phyloP scores from a whole-genome alignment of 73 alveolate species.

The Breviolum minutum region DNA sequence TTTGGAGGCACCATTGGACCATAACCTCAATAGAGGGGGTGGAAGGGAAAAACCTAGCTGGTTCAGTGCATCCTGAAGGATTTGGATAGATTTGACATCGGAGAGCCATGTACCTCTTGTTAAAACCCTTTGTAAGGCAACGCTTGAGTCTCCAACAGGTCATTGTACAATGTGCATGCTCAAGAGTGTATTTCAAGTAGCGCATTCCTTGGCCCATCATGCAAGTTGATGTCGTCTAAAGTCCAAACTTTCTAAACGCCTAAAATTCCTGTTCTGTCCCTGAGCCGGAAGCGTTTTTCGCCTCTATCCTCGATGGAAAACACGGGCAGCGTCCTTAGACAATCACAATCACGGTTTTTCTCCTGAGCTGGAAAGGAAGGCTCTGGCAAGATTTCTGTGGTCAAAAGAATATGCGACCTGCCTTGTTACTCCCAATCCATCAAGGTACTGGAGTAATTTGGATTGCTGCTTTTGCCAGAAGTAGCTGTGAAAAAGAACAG shows the following conservation, averaged over 20 bases:
- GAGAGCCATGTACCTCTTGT: slow-evolving; percentile 92
- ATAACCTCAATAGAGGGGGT: slow-evolving; percentile 1
- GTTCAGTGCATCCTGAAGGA: not conserved
- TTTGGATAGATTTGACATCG: not conserved
- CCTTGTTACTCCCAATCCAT: too few species aligned
- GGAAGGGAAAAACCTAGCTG: not conserved
- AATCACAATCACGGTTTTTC: not conserved
- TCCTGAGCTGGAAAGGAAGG: too few species aligned
- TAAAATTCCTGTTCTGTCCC: not conserved
- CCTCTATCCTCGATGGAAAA: slow-evolving; percentile 83
- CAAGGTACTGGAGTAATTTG: not conserved
- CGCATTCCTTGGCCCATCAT: slow-evolving; percentile 57
- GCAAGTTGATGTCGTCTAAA: not conserved
- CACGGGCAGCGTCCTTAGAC: slow-evolving; percentile 57
- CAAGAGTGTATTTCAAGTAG: slow-evolving; percentile 99
- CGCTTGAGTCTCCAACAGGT: slow-evolving; percentile 98
- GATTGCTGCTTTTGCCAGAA: not conserved
- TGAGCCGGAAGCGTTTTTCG: slow-evolving; percentile 62
- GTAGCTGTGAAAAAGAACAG: not conserved
- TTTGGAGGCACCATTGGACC: slow-evolving; percentile 94
- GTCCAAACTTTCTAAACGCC: not conserved
- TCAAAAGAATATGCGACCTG: too few species aligned
- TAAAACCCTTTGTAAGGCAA: slow-evolving; percentile 97
- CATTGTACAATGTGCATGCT: slow-evolving; percentile 99
- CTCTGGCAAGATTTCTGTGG: too few species aligned